Conservation (phyloP, 805 yeast species). For the Priceomyces fermenticarens region DNA sequence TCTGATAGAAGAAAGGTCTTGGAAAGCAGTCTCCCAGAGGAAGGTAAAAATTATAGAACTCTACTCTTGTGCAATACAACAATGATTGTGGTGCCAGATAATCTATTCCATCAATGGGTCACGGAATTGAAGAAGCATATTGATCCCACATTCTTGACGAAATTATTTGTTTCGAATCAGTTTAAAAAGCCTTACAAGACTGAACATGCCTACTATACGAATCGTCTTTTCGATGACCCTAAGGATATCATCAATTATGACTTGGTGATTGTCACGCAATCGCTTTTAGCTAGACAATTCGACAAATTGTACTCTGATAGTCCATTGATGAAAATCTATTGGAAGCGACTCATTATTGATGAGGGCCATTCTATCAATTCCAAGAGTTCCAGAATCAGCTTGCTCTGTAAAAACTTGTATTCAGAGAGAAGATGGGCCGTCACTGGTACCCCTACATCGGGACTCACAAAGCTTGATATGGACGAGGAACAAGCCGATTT, state of each 20-base stretch:
- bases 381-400: slow-evolving; percentile 47
- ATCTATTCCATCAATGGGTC: slow-evolving; percentile 64
- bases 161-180: slow-evolving; percentile 29
- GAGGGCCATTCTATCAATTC: slow-evolving; percentile 70
- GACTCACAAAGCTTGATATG: slow-evolving; percentile 57
- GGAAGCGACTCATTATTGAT: slow-evolving; percentile 73
- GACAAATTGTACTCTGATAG: slow-evolving; percentile 22
- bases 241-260: slow-evolving; percentile 44
- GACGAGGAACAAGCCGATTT: slow-evolving; percentile 24
- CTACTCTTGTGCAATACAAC: slow-evolving; percentile 51
- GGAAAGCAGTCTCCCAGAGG: slow-evolving; percentile 11
- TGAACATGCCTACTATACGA: slow-evolving; percentile 14
- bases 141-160: slow-evolving; percentile 30
- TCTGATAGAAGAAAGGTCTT: slow-evolving; percentile 11
- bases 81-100: slow-evolving; percentile 62
- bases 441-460: slow-evolving; percentile 75
- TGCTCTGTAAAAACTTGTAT: slow-evolving; percentile 44
- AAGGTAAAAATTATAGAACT: slow-evolving; percentile 22
- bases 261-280: slow-evolving; percentile 48
- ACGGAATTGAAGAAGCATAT: slow-evolving; percentile 58
- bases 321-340: slow-evolving; percentile 44
- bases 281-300: slow-evolving; percentile 43
- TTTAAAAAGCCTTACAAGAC: slow-evolving; percentile 20
- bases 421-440: slow-evolving; percentile 73
- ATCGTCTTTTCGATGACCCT: slow-evolving; percentile 21